Conservation (phyloP, 352 stramenopile species). For the Globisporangium recalcitrans region DNA sequence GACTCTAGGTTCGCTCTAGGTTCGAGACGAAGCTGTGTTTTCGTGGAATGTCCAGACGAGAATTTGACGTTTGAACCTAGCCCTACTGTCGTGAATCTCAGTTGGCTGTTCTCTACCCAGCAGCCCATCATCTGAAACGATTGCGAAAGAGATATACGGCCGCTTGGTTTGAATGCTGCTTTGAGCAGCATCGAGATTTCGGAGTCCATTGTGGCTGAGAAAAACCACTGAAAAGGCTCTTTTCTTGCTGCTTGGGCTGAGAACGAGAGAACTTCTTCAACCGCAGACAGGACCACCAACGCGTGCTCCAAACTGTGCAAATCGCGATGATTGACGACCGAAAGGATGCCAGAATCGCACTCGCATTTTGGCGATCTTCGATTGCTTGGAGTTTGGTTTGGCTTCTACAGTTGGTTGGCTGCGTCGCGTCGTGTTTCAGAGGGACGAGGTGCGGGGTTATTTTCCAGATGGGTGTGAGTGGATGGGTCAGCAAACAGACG, state of each 20-base stretch:
- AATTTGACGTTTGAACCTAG: background rate
- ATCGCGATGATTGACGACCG: background rate
- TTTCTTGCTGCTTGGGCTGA: background rate
- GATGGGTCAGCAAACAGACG: background rate
- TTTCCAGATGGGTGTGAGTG: background rate
- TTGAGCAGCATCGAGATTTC: background rate
- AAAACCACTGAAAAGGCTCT: constrained; percentile 3
- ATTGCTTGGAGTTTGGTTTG: background rate
- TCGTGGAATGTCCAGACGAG: background rate
- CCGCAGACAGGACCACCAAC: background rate
- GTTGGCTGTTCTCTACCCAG: background rate
- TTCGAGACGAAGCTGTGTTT: background rate
- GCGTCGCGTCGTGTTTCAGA: background rate
- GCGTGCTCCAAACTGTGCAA: background rate
- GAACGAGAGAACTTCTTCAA: background rate
- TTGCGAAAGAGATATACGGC: constrained; percentile 2
- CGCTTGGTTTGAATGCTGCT: background rate
- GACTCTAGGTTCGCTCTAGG: background rate
- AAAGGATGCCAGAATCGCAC: background rate
- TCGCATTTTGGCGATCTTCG: background rate
- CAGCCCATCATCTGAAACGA: background rate
- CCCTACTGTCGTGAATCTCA: background rate
- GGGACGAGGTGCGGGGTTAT: background rate
- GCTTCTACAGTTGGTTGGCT: background rate
- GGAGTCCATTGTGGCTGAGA: background rate